These are phyloP conservation scores for Teratosphaeria destructans DNA, from an alignment of 2,329 filamentous ascomycete genomes.

Conservation along the genomic window DNA sequence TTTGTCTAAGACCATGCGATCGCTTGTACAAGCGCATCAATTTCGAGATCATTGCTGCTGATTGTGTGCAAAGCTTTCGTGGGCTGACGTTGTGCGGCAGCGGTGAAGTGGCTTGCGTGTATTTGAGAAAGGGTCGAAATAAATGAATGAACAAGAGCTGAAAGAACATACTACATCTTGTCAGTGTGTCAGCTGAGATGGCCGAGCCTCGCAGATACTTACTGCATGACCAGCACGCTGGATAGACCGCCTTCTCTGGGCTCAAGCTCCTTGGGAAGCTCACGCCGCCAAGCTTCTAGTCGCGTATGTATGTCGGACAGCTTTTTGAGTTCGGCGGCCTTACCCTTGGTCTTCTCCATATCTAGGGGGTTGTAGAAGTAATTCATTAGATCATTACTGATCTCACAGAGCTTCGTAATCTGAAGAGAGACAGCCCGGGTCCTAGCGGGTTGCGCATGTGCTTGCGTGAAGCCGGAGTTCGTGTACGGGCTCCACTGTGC, in stretches of 20 bases:
- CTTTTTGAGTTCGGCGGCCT: conserved; percentile 79
- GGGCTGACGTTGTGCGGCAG: conserved; percentile 81
- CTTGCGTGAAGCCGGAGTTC: conserved; percentile 65
- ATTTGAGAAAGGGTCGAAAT: conserved; percentile 90
- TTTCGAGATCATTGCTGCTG: conserved; percentile 82
- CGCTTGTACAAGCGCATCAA: conserved; percentile 91
- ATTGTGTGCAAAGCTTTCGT: conserved; percentile 79
- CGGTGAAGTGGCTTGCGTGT: conserved; percentile 69
- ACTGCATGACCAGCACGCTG: conserved; percentile 78
- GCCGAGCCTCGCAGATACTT: conserved; percentile 35
- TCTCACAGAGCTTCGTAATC: conserved; percentile 76
- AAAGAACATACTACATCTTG: conserved; percentile 73
- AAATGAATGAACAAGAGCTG: conserved; percentile 92
- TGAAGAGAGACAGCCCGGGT: conserved; percentile 75
- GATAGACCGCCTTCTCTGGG: conserved; percentile 81
- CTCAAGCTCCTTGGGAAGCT: conserved; percentile 76
- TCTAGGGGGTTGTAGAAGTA: conserved; percentile 81
- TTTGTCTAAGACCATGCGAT: conserved; percentile 79
- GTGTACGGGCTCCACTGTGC: conserved; percentile 82
- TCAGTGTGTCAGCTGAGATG: conserved; percentile 13
- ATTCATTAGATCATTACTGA: conserved; percentile 78
- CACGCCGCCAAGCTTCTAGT: conserved; percentile 78
- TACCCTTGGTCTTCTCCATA: conserved; percentile 54
- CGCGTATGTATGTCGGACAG: conserved; percentile 83
- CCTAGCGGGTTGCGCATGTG: conserved; percentile 66